A percentile compares a stretch with the other conserved stretches of the same genome.
Conservation (phyloP, 352 stramenopile species). For the Globisporangium paddicum region DNA sequence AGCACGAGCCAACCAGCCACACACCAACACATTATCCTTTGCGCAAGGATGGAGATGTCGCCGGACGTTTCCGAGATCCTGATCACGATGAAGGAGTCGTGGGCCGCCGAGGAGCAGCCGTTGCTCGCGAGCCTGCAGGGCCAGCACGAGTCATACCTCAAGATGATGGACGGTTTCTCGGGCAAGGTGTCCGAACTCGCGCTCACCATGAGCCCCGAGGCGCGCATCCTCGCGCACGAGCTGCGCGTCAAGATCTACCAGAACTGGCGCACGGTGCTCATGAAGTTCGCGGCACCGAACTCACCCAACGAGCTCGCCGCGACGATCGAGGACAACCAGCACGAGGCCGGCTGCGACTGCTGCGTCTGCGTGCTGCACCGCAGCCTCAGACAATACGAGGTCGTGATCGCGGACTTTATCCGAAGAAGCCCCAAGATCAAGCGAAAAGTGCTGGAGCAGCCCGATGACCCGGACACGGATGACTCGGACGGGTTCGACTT, state of each 20-base stretch:
- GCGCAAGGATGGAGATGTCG: constrained; percentile 65
- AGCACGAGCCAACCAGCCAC: neutral
- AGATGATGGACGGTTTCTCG: constrained; percentile 67
- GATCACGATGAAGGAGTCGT: constrained; percentile 71
- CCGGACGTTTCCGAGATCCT: constrained; percentile 79
- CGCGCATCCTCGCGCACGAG: constrained; percentile 67
- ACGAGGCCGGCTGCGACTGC: constrained; percentile 35
- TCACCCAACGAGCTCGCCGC: constrained; percentile 34
- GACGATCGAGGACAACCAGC: constrained; percentile 28
- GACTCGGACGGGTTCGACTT: constrained; percentile 17
- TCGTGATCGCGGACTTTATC: constrained; percentile 58
- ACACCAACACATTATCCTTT: neutral
- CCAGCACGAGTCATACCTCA: constrained; percentile 63
- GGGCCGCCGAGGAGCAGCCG: constrained; percentile 64
- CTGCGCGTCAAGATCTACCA: constrained; percentile 78
- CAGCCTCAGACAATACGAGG: constrained; percentile 48
- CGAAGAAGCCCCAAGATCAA: constrained; percentile 46
- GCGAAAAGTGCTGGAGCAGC: constrained; percentile 17
- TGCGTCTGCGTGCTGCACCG: constrained; percentile 50
- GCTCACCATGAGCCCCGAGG: constrained; percentile 70
- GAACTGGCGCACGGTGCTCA: constrained; percentile 72
- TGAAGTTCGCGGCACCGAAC: constrained; percentile 63
- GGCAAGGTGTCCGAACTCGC: constrained; percentile 44
- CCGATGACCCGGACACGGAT: constrained; percentile 11
- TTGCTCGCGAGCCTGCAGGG: constrained; percentile 60